Percentiles rank a stretch among this genome's conserved stretches.
Conservation (phyloP, 1,284 basidiomycete genomes). For the Apiotrichum laibachii region DNA sequence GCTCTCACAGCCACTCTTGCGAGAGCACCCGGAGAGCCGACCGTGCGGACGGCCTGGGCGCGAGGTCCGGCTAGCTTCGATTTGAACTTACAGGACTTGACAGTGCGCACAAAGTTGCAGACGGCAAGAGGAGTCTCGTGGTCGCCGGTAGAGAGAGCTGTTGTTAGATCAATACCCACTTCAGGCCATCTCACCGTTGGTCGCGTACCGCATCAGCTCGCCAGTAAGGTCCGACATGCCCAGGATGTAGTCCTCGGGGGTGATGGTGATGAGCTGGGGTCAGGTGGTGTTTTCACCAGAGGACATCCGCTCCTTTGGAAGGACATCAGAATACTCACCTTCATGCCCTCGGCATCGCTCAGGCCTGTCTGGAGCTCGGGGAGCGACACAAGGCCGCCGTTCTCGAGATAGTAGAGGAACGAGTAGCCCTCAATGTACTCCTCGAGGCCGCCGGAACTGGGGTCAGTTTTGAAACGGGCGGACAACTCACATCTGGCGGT, state of each 20-base stretch:
- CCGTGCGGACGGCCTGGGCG: not conserved
- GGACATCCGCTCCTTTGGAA: too few species aligned
- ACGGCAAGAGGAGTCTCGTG: slow-evolving; percentile 66
- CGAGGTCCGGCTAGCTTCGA: not conserved
- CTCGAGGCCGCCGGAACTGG: slow-evolving; percentile 60
- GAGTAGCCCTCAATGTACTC: slow-evolving; percentile 92
- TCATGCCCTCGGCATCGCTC: slow-evolving; percentile 50
- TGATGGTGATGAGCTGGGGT: slow-evolving; percentile 60
- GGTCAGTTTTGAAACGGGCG: not conserved
- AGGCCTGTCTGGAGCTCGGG: slow-evolving; percentile 66
- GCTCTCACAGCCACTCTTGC: too few species aligned
- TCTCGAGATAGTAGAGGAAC: slow-evolving; percentile 81
- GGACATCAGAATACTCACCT: not conserved
- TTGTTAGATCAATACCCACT: not conserved
- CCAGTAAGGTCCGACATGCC: slow-evolving; percentile 93
- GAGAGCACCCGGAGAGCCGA: too few species aligned
- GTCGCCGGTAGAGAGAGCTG: slow-evolving; percentile 63
- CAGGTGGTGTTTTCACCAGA: too few species aligned
- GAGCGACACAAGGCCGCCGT: slow-evolving; percentile 67
- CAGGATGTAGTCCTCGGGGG: slow-evolving; percentile 80
- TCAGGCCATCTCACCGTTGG: slow-evolving; percentile 53
- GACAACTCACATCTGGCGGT: slow-evolving; percentile 64
- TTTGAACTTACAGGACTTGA: slow-evolving; percentile 64
- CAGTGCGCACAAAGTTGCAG: slow-evolving; percentile 72
- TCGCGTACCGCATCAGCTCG: slow-evolving; percentile 92